Conservation (phyloP, 176 grass and related monocot genomes). For the Ensete ventricosum region DNA sequence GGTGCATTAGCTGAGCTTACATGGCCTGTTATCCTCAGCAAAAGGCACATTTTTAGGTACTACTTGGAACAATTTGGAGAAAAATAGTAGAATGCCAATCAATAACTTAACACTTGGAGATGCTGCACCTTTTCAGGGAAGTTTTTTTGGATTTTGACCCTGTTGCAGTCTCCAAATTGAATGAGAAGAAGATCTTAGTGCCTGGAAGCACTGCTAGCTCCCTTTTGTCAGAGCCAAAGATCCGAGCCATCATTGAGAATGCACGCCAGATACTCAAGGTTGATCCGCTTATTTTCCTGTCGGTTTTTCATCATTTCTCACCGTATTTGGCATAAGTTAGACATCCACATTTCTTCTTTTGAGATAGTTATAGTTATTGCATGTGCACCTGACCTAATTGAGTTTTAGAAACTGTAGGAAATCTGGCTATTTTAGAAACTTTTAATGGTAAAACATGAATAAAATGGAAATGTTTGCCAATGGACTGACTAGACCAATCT, state of each 20-base stretch:
- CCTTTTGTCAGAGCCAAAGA: slow-evolving; percentile 80
- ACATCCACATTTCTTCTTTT: neutral
- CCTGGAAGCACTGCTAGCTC: slow-evolving; percentile 42
- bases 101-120: neutral
- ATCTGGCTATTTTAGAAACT: neutral
- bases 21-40: slow-evolving; percentile 87
- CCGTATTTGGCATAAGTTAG: neutral
- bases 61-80: slow-evolving; percentile 4
- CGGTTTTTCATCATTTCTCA: neutral
- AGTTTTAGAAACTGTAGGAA: neutral
- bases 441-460: neutral
- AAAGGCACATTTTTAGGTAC: slow-evolving; percentile 82
- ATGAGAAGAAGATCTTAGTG: slow-evolving; percentile 61
- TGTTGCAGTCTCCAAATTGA: slow-evolving; percentile 52
- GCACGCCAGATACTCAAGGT: slow-evolving; percentile 71
- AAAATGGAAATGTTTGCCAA: too few species aligned
- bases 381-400: neutral
- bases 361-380: neutral
- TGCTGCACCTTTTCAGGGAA: slow-evolving; percentile 44
- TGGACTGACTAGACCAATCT: neutral
- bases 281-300: neutral
- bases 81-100: neutral
- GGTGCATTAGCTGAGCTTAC: slow-evolving; percentile 78
- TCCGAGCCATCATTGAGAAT: slow-evolving; percentile 70
- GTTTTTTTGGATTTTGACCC: slow-evolving; percentile 70